A percentile compares a stretch with the other conserved stretches of the same genome.
phyloP scores from a whole-genome alignment of 306 rosid genomes.

The Casuarina equisetifolia region DNA sequence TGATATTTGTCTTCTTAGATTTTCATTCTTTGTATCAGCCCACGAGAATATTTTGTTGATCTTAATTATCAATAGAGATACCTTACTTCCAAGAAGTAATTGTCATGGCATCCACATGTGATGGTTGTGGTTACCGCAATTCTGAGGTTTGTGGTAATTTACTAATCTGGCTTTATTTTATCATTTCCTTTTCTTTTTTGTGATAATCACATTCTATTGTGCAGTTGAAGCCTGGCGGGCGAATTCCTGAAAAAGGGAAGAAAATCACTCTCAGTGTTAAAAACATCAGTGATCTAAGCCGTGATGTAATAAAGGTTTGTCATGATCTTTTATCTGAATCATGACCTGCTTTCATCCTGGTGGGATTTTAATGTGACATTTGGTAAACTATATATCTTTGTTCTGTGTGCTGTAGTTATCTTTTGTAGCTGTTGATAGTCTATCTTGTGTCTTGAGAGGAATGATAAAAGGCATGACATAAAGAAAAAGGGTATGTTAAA shows the following conservation, averaged over 20 bases:
- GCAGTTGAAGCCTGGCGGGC: conserved; percentile 96
- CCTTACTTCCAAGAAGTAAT: conserved; percentile 97
- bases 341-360: not conserved
- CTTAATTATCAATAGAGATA: conserved; percentile 72
- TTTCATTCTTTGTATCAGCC: conserved; percentile 17
- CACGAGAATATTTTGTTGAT: conserved; percentile 25
- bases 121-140: conserved; percentile 89
- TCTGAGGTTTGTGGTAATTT: conserved; percentile 74
- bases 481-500: not conserved
- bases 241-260: conserved; percentile 84
- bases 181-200: conserved; percentile 15
- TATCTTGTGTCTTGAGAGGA: not conserved
- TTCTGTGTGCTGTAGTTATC: not conserved
- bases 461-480: not conserved
- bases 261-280: conserved; percentile 59
- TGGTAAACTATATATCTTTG: not conserved
- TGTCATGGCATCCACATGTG: conserved; percentile 98
- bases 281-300: conserved; percentile 71
- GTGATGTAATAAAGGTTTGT: conserved; percentile 93
- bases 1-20: not conserved
- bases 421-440: not conserved
- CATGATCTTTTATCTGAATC: not conserved
- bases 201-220: conserved; percentile 26
- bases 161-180: not conserved
- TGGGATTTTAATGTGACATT: not conserved